Conservation (phyloP, 2,329 filamentous ascomycete genomes). For the Arthrobotrys conoides region DNA sequence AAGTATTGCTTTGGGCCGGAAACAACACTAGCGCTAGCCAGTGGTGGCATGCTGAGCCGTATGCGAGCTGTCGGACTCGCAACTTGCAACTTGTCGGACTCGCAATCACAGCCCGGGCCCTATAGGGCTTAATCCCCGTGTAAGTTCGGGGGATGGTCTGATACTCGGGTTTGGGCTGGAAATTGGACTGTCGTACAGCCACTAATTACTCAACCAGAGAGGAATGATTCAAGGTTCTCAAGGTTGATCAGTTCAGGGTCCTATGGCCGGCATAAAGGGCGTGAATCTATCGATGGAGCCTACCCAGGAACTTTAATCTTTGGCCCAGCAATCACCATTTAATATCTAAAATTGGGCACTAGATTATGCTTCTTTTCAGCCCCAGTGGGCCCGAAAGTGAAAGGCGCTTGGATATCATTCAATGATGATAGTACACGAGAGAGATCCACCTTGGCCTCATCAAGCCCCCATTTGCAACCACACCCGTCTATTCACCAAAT, state of each 20-base stretch:
- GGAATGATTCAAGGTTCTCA: neutral
- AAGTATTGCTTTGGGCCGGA: neutral
- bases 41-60: neutral
- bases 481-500: neutral
- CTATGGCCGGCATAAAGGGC: too few relatives aligned
- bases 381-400: neutral
- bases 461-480: too few relatives aligned
- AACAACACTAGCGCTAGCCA: neutral
- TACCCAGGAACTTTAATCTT: too few relatives aligned
- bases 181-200: neutral
- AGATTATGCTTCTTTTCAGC: neutral
- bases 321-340: neutral
- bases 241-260: too few relatives aligned
- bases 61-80: conserved; percentile 2
- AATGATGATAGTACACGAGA: too few relatives aligned
- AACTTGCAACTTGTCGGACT: neutral
- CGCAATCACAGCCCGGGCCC: conserved; percentile 2
- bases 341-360: neutral
- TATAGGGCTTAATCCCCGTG: conserved; percentile 11
- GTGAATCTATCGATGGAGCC: too few relatives aligned
- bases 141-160: neutral
- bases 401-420: neutral
- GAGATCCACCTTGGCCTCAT: too few relatives aligned
- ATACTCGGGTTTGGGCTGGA: neutral
- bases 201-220: too few relatives aligned